A percentile compares a stretch with the other conserved stretches of the same genome.
These are phyloP conservation scores for Triglochin maritima DNA, from an alignment of 106 monocot species.

Conservation along the genomic window DNA sequence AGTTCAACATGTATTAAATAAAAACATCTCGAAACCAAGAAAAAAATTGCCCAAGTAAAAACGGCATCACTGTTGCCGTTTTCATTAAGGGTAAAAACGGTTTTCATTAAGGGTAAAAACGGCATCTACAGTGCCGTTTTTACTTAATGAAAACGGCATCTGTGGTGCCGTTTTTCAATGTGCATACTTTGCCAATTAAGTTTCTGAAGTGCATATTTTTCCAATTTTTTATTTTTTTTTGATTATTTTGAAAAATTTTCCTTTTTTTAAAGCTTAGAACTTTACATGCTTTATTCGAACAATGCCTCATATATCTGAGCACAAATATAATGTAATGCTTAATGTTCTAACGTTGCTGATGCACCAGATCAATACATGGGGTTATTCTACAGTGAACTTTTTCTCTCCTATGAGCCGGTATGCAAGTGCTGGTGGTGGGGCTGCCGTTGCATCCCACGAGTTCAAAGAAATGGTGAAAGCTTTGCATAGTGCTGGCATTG, in stretches of 20 bases:
- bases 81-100: too few relatives aligned
- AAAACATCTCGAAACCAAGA: too few relatives aligned
- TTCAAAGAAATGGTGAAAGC: slow-evolving; percentile 96
- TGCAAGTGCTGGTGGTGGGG: slow-evolving; percentile 84
- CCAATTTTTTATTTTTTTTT: too few relatives aligned
- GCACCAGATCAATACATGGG: slow-evolving; percentile 88
- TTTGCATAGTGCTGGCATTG: slow-evolving; percentile 88
- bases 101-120: too few relatives aligned
- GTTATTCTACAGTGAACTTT: slow-evolving; percentile 95
- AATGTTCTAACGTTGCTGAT: background rate
- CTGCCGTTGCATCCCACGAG: slow-evolving; percentile 62
- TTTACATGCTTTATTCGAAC: background rate
- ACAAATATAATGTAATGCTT: background rate
- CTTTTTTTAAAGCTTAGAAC: background rate
- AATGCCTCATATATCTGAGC: slow-evolving; percentile 1
- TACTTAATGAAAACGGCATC: too few relatives aligned
- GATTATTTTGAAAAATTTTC: background rate
- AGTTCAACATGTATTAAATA: background rate
- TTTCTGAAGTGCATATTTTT: too few relatives aligned
- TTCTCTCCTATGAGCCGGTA: slow-evolving; percentile 99
- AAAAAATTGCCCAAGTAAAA: too few relatives aligned
- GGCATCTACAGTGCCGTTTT: too few relatives aligned
- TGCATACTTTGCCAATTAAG: too few relatives aligned
- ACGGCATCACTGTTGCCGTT: too few relatives aligned
- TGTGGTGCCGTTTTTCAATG: too few relatives aligned